Base-by-base conservation (phyloP, 495 filamentous ascomycete genomes). In the Penicillium roqueforti region DNA sequence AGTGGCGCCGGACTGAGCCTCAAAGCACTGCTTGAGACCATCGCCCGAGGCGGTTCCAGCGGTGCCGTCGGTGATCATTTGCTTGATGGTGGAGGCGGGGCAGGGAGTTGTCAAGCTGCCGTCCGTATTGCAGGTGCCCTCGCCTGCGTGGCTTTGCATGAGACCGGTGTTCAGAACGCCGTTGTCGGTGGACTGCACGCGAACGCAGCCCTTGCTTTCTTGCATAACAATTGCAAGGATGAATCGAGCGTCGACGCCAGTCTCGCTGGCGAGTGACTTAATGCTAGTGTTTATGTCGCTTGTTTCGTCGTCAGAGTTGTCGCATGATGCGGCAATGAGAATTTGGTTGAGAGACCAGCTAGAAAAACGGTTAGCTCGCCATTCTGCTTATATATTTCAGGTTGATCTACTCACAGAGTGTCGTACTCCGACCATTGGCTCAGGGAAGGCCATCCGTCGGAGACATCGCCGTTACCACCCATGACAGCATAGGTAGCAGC, bases 211-310 rank as follows among this genome's bases (percentile, higher is more conserved):
- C 53, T 75, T 76, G 67, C 70, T 76, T 58, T 85, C 81, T 63
- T 85, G 82, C 70, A 85, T 77, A 32, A 84, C 59, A 48, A 81
- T 68, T 2, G 77, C 75, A 52, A 86, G 62, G 55, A 86, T 79
- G 63, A 80, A 83, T 43, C 83, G 81, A 20, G 80, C 68, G 53
- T 82, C 76, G 19, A 83, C 60, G 14, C 75, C 68, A 5, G 38
- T 59, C 11, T 57, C 56, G 3, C 28, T 22, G 11, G 78, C 63
- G 11, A 80, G 68, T 13, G 55, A 44, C 25, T 69, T 20, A 51
- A 81, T 81, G 31, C 64, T 67, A 37, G 55, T 54, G 34, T 68
- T 64, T 32, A 83, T 68, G 28, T 66, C 31, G 13, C 47, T 50
- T 25, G 72, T 75, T 57, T 83, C 80, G 3, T 54, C 39, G 5